Conservation (phyloP, 345 rosid species). For the Populus davidiana region DNA sequence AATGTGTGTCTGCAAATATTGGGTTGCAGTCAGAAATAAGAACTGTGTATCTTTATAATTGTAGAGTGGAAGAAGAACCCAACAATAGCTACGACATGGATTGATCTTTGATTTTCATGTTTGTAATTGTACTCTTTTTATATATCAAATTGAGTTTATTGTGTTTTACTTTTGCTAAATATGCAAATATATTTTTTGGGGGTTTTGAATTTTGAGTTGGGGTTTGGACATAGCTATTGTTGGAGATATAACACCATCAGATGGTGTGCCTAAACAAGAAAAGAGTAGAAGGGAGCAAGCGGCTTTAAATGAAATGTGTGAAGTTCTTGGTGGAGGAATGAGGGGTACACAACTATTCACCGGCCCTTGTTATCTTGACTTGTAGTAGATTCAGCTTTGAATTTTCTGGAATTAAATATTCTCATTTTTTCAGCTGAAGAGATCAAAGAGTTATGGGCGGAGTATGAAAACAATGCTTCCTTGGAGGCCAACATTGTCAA, state of each 20-base stretch:
- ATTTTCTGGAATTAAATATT: not conserved
- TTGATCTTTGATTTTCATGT: not conserved
- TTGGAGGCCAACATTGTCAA: constrained; percentile 34
- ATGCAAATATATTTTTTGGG: not conserved
- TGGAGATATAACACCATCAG: constrained; percentile 38
- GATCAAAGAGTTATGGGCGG: constrained; percentile 33
- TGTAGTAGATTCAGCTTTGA: not conserved
- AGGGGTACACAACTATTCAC: constrained; percentile 17
- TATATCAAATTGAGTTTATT: not conserved
- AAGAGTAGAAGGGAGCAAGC: constrained; percentile 30
- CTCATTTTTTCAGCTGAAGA: constrained; percentile 27
- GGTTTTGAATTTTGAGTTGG: constrained; percentile 19
- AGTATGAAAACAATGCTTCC: constrained; percentile 35
- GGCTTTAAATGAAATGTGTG: constrained; percentile 30
- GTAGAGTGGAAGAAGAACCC: not conserved
- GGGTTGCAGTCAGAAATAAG: not conserved
- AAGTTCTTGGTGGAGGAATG: constrained; percentile 33
- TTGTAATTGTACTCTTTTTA: not conserved
- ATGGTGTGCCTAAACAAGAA: constrained; percentile 34
- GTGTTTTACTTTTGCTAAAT: not conserved
- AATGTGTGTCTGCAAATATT: not conserved
- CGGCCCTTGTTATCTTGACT: not conserved
- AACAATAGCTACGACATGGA: not conserved
- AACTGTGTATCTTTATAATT: not conserved
- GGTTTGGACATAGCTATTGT: constrained; percentile 29